A percentile compares a stretch with the other conserved stretches of the same genome.
phyloP scores from a whole-genome alignment of 2,329 filamentous ascomycete genomes.

The Pyrenophora tritici-repentis region DNA sequence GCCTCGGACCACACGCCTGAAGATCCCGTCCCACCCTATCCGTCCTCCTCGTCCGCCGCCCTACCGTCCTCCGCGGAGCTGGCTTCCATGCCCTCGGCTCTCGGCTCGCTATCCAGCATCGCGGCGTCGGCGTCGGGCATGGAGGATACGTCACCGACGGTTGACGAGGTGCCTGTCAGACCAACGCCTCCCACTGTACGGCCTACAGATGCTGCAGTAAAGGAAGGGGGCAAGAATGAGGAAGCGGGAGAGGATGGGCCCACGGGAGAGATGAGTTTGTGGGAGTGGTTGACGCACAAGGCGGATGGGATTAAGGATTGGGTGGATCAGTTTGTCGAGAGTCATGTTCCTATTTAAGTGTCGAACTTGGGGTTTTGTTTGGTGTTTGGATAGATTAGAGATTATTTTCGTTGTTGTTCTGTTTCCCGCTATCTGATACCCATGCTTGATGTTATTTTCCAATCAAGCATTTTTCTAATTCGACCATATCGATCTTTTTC shows the following conservation, averaged over 20 bases:
- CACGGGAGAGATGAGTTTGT: constrained; percentile 31
- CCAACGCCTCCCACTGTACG: constrained; percentile 16
- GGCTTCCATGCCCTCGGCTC: constrained; percentile 22
- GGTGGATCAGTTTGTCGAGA: constrained; percentile 43
- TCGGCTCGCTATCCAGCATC: constrained; percentile 29
- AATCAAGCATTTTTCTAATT: too few relatives aligned
- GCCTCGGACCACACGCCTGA: constrained; percentile 53
- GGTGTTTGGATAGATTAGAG: neutral
- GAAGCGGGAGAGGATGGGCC: neutral
- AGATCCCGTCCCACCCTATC: constrained; percentile 53
- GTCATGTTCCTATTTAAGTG: constrained; percentile 25
- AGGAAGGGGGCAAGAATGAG: neutral
- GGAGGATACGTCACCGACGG: constrained; percentile 17
- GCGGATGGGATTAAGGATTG: constrained; percentile 43
- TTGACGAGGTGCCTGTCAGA: constrained; percentile 1
- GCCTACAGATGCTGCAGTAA: constrained; percentile 11
- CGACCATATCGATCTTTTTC: too few relatives aligned
- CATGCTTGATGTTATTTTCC: neutral
- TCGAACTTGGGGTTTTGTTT: too few relatives aligned
- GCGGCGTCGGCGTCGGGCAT: constrained; percentile 29
- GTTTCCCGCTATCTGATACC: neutral
- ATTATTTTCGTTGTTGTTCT: neutral
- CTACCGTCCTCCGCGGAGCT: constrained; percentile 6
- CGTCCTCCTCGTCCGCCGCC: constrained; percentile 3
- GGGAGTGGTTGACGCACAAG: constrained; percentile 47